Evolutionary conservation across 2,329 filamentous ascomycete genomes (phyloP).

Genomic region (Orbilia brochopaga): DNA sequence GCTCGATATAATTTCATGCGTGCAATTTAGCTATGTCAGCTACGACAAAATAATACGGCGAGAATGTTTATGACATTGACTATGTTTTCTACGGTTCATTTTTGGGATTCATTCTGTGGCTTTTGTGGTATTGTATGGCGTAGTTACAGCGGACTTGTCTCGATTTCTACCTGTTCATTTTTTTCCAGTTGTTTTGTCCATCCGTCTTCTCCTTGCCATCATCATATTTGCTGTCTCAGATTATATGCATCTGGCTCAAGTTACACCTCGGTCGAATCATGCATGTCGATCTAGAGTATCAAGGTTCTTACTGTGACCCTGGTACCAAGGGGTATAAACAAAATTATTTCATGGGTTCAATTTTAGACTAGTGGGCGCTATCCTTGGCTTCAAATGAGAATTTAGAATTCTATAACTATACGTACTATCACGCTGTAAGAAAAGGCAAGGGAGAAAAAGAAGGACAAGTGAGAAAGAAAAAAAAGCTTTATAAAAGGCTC

Average conservation of each 20-base stretch:
- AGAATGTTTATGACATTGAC: constrained; percentile 23
- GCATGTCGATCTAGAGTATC: no score
- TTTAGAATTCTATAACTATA: no score
- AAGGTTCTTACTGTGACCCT: no score
- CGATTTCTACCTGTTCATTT: not conserved
- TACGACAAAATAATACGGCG: constrained; percentile 13
- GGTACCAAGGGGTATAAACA: no score
- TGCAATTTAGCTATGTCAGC: constrained; percentile 10
- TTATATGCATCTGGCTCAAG: no score
- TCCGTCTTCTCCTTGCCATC: not conserved
- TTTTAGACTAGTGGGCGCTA: no score
- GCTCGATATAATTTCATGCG: constrained; percentile 12
- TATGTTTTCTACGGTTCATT: not conserved
- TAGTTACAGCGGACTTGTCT: not conserved
- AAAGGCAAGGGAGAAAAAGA: not conserved
- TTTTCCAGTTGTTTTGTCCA: not conserved
- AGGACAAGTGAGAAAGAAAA: no score
- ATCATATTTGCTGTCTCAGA: no score
- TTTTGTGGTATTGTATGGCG: not conserved
- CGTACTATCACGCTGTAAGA: no score
- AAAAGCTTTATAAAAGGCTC: not conserved
- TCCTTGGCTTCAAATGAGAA: no score
- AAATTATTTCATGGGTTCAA: no score
- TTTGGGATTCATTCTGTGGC: not conserved
- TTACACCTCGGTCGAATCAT: no score